Evolutionary conservation across 257 asterid species (phyloP).

Genomic region (Primulina huaijiensis): DNA sequence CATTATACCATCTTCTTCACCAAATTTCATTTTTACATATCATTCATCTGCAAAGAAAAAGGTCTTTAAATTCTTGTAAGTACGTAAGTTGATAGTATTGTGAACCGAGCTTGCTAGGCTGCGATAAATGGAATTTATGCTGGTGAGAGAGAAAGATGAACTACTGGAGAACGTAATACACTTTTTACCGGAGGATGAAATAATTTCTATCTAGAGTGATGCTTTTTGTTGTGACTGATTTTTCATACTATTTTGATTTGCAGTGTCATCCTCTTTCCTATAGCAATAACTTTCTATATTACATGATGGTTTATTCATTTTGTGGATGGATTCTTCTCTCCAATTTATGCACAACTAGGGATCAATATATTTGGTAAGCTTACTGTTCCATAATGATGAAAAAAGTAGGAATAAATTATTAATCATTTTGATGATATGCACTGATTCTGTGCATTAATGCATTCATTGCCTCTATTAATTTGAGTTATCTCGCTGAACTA

Average conservation of each 20-base stretch:
- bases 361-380: slow-evolving; percentile 64
- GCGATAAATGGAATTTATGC: background rate
- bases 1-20: background rate
- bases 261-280: slow-evolving; percentile 76
- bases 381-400: slow-evolving; percentile 17
- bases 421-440: slow-evolving; percentile 8
- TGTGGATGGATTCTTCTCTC: slow-evolving; percentile 77
- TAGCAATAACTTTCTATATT: slow-evolving; percentile 66
- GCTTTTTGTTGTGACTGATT: slow-evolving; percentile 2
- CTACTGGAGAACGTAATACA: background rate
- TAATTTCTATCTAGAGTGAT: background rate
- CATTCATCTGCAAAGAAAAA: background rate
- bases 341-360: slow-evolving; percentile 64
- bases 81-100: background rate
- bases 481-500: slow-evolving; percentile 11
- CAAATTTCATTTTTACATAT: background rate
- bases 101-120: background rate
- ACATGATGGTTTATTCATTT: slow-evolving; percentile 86
- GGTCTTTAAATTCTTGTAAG: background rate
- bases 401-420: slow-evolving; percentile 10
- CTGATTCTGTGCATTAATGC: slow-evolving; percentile 9
- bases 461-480: background rate
- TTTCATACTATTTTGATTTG: slow-evolving; percentile 30
- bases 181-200: background rate
- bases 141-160: background rate